Evolutionary conservation across 306 rosid species (phyloP), one percentile per base, ranked within the genome.

Genomic region (Ormosia emarginata): DNA sequence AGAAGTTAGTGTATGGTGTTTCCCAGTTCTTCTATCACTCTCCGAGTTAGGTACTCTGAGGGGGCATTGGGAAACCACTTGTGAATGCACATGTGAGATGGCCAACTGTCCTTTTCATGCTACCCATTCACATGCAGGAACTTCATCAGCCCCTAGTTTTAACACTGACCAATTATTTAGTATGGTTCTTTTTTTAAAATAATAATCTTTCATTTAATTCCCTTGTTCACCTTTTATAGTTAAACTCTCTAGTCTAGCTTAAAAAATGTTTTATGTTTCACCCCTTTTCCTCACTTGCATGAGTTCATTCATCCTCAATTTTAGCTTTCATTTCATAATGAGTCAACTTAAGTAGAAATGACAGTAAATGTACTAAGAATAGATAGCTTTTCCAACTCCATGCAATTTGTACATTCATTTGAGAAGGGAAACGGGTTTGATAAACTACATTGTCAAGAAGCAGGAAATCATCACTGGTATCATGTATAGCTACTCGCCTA

Each of bases 81-180:
- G 92, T 85, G 87, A 86, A n/a, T 79, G 69, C 92, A 86, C 91
- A 83, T 89, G 92, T 80, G 85, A 87, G 52, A 9, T 62, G 49
- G 63, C 55, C 70, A 65, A 43, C 30, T 67, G 61, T 88, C 86
- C 47, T 76, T 86, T 75, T 85, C 96, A 83, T 69, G 14, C 65
- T 65, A 18, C 68, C 58, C 14, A 17, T 67, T 90, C 90, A 88
- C 91, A 87, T 88, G 92, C 71, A 64, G 13, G 0, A 59, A 74
- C 18, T 32, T 0, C 34, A 55, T 52, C 77, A 47, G 39, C 77
- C 73, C 78, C 49, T 57, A 8, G 66, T 65, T 72, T 81, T 64
- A 36, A 10, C 53, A 50, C 39, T 34, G 0, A 5, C 6, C 74
- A 33, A 14, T 77, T 69, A 24, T 72, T 47, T 8, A 49, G 24